phyloP scores from a whole-genome alignment of 805 yeast species.

The Candida krabiensis region DNA sequence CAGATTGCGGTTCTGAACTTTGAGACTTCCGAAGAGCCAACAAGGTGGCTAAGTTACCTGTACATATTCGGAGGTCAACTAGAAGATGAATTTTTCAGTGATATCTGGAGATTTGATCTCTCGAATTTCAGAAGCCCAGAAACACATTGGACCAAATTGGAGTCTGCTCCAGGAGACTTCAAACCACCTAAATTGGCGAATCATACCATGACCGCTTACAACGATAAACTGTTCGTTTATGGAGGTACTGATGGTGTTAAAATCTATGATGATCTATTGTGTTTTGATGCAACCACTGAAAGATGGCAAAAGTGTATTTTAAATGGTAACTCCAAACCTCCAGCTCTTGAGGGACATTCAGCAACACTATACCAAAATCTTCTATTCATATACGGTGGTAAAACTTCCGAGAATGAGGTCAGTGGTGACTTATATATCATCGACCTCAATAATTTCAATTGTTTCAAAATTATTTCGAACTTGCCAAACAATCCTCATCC shows the following conservation, averaged over 20 bases:
- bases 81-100: conserved; percentile 76
- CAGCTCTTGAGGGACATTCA: conserved; percentile 90
- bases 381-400: conserved; percentile 89
- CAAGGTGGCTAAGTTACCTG: conserved; percentile 47
- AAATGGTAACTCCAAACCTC: conserved; percentile 63
- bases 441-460: conserved; percentile 66
- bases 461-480: conserved; percentile 55
- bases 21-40: conserved; percentile 42
- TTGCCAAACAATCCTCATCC: conserved; percentile 65
- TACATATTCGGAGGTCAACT: conserved; percentile 95
- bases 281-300: conserved; percentile 67
- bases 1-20: conserved; percentile 74
- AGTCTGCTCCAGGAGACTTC: conserved; percentile 37
- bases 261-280: conserved; percentile 75
- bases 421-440: conserved; percentile 69
- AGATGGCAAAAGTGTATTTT: conserved; percentile 73
- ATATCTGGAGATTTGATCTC: conserved; percentile 81
- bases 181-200: conserved; percentile 84
- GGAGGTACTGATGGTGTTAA: conserved; percentile 82
- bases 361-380: conserved; percentile 75
- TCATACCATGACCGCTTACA: conserved; percentile 83
- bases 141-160: conserved; percentile 79
- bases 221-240: conserved; percentile 77
- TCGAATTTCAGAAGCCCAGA: conserved; percentile 80
- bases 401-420: conserved; percentile 68